Base-by-base conservation (phyloP, 164 flowering plant species). In the Buxus sempervirens region DNA sequence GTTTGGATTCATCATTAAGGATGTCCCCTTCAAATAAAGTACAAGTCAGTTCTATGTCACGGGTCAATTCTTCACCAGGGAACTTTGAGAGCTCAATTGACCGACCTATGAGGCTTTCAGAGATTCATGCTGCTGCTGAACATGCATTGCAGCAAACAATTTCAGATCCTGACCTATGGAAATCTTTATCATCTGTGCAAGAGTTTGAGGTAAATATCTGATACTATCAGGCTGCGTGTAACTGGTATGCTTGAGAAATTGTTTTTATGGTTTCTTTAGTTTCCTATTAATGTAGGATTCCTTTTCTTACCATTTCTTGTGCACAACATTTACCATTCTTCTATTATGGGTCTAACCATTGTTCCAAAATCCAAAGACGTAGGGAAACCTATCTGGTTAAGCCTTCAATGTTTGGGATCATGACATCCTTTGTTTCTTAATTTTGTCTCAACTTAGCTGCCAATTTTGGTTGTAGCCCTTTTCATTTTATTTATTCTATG, bases 91-190 rank as follows among this genome's bases (percentile, higher is more conserved):
- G 83, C 69, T 83, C 94, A 65, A 75, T 89, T 71, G 91, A 85
- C 79, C 88, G 93, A 24, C 99, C 99, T 57, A 95, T 95, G 99
- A 88, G 88, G 73, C 87, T 95, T 67, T 87, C 99, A 55, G 99
- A 95, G 75, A 88, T 95, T 72, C 83, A 81, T 81, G 94, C 90
- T 80, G 97, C 97, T 66, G 89, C 97, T 60, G 98, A 95, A 74
- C 86, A 88, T 82, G 88, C 97, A 71, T 59, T 95, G 74, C 80
- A 70, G 72, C 64, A 68, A 19, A 90, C 98, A 66, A 84, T 92
- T 71, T 92, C 99, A 70, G 83, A 86, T 86, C 73, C 82, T 65
- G 85, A 84, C 63, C 71, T 95, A 18, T 79, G 75, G 87, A 85
- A 87, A 72, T 80, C 86, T 9, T 69, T 95, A 68, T 90, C 95